Evolutionary conservation across 2,329 filamentous ascomycete genomes (phyloP).

Genomic region (Colletotrichum sp.): DNA sequence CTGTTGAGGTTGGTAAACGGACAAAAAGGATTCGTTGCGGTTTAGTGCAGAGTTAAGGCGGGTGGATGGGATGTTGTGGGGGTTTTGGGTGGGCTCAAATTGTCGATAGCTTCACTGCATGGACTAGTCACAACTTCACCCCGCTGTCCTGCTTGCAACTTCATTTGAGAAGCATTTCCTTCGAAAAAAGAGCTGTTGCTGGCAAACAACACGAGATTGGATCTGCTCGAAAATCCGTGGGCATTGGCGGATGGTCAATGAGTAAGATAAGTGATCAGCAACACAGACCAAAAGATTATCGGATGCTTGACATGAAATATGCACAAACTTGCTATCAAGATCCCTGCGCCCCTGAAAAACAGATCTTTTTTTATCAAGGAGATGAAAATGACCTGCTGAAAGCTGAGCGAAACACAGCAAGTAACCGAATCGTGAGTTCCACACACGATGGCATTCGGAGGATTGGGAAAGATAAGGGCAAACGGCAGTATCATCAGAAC

Average conservation of each 20-base stretch:
- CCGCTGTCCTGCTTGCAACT: neutral
- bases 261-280: neutral
- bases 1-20: neutral
- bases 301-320: neutral
- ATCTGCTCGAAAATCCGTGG: neutral
- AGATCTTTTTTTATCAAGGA: too few species aligned
- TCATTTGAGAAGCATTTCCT: rapidly evolving
- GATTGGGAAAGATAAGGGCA: neutral
- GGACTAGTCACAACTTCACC: neutral
- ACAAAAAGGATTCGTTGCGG: neutral
- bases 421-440: neutral
- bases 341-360: too few species aligned
- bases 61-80: neutral
- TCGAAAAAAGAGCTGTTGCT: neutral
- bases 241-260: neutral
- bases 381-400: neutral
- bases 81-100: neutral
- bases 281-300: neutral
- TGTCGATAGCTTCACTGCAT: neutral
- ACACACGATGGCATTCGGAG: neutral
- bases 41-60: neutral
- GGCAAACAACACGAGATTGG: neutral
- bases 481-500: neutral
- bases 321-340: too few species aligned
- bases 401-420: neutral